Evolutionary conservation across 108 stramenopile species (phyloP).

Genomic region (Pseudonitzschia multiseries): DNA sequence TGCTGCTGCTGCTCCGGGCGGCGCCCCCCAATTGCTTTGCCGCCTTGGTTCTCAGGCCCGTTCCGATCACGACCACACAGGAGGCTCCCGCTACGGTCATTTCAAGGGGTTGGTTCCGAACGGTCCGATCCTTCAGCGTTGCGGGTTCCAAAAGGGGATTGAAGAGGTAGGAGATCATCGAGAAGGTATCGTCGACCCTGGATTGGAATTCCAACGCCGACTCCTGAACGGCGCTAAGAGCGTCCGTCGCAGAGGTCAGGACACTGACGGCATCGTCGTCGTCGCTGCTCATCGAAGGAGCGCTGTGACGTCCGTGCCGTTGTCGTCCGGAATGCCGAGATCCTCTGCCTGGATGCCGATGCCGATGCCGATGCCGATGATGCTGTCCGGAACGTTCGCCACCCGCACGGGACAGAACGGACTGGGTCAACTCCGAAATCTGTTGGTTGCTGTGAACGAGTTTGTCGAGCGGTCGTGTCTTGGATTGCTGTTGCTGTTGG

Average conservation of each 20-base stretch:
- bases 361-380: too few relatives aligned
- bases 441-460: constrained; percentile 2
- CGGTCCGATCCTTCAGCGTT: constrained; percentile 32
- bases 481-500: not conserved
- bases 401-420: not conserved
- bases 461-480: not conserved
- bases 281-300: too few relatives aligned
- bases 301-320: too few relatives aligned
- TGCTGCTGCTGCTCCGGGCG: not conserved
- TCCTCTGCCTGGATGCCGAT: too few relatives aligned
- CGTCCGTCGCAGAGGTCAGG: not conserved
- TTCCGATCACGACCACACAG: constrained; percentile 30
- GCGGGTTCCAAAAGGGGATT: constrained; percentile 37
- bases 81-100: constrained; percentile 12
- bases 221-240: not conserved
- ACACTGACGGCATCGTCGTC: not conserved
- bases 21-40: not conserved
- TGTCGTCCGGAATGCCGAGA: too few relatives aligned
- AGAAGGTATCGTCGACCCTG: not conserved
- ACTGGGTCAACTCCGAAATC: not conserved
- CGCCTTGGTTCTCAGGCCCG: constrained; percentile 4
- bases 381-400: not conserved
- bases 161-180: constrained; percentile 18
- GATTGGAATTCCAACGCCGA: constrained; percentile 8
- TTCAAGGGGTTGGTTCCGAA: constrained; percentile 18